Conservation (phyloP, 306 rosid genomes). For the Hylodesmum podocarpum region DNA sequence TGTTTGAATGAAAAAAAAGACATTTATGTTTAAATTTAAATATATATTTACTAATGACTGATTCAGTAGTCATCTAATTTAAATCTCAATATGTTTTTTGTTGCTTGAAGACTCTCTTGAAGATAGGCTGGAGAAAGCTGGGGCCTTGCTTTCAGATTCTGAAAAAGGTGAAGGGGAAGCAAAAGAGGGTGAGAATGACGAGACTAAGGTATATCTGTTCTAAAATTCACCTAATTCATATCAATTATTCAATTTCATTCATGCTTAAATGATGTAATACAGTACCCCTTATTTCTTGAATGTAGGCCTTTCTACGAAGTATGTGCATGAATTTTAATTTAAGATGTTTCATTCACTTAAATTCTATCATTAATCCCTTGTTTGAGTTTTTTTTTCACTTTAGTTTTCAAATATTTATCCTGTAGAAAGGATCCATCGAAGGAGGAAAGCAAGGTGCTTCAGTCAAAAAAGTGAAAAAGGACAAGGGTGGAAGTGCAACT, state of each 20-base stretch:
- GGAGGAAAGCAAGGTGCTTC: slow-evolving; percentile 90
- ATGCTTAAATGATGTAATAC: not conserved
- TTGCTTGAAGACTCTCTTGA: slow-evolving; percentile 92
- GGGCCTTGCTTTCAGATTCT: slow-evolving; percentile 73
- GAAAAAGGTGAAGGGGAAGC: slow-evolving; percentile 87
- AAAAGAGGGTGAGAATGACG: slow-evolving; percentile 82
- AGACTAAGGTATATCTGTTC: slow-evolving; percentile 65
- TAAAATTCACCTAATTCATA: not conserved
- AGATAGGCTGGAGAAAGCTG: slow-evolving; percentile 83
- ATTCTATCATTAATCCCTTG: not conserved
- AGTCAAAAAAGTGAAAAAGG: slow-evolving; percentile 81
- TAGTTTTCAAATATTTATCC: slow-evolving; percentile 23
- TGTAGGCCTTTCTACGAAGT: not conserved
- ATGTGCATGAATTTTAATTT: not conserved
- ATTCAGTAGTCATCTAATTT: slow-evolving; percentile 18
- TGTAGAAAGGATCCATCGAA: slow-evolving; percentile 81
- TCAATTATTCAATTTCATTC: not conserved
- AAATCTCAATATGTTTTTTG: slow-evolving; percentile 37
- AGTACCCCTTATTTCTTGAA: not conserved
- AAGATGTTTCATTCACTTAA: not conserved
- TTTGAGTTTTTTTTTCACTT: slow-evolving; percentile 23
- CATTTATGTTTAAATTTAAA: no score
- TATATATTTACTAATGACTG: slow-evolving; percentile 1
- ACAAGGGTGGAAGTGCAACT: slow-evolving; percentile 70
- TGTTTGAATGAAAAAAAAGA: no score